Evolutionary conservation across 1,139 yeast genomes (phyloP).

Genomic region (Yamadazyma pseudoaaseri): DNA sequence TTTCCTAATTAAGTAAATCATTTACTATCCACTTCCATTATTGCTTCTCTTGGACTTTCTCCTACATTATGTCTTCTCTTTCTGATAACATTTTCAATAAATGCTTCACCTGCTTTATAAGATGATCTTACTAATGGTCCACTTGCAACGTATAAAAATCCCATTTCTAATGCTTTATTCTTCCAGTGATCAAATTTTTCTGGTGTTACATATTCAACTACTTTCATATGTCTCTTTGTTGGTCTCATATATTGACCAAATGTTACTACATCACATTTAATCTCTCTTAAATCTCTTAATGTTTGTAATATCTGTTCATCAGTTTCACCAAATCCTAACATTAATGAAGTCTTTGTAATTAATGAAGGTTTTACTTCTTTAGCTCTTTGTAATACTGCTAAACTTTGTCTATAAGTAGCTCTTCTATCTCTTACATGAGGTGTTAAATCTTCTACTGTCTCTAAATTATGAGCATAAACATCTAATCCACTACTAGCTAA

Average conservation of each 20-base stretch:
- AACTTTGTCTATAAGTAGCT: conserved; percentile 90
- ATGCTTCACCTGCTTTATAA: conserved; percentile 98
- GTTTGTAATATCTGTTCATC: conserved; percentile 85
- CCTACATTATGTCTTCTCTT: conserved; percentile 63
- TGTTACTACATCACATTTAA: conserved; percentile 90
- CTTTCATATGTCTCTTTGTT: conserved; percentile 97
- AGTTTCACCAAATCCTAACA: conserved; percentile 96
- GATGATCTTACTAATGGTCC: conserved; percentile 97
- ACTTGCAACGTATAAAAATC: conserved; percentile 93
- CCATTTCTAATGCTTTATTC: conserved; percentile 81
- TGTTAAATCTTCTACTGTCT: conserved; percentile 92
- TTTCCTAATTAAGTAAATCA: no score
- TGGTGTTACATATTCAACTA: conserved; percentile 92
- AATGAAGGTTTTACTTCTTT: conserved; percentile 72
- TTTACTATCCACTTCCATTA: not conserved
- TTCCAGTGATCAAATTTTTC: conserved; percentile 95
- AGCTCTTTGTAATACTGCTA: conserved; percentile 75
- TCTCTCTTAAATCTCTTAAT: conserved; percentile 67
- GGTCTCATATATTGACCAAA: conserved; percentile 99
- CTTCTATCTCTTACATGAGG: conserved; percentile 96
- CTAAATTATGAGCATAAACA: conserved; percentile 96
- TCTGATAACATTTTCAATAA: conserved; percentile 88
- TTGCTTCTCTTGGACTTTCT: conserved; percentile 32
- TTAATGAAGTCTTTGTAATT: conserved; percentile 89
- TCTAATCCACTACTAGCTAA: conserved; percentile 88